Conservation (phyloP, 306 rosid species). For the Luffa acutangula region DNA sequence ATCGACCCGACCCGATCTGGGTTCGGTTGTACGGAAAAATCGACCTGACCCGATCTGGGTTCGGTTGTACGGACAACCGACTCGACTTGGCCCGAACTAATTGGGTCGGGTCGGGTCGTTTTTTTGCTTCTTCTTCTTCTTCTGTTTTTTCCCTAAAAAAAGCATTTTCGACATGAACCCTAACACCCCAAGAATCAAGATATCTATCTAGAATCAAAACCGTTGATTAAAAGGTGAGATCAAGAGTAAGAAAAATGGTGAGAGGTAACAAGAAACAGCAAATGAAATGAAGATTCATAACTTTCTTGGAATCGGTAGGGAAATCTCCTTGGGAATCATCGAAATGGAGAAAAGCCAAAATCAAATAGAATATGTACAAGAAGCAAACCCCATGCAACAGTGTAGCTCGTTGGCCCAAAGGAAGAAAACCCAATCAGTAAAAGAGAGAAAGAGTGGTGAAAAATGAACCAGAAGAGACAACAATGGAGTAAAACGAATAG, state of each 20-base stretch:
- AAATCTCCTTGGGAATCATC: slow-evolving; percentile 36
- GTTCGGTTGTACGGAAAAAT: too few species aligned
- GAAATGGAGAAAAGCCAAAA: slow-evolving; percentile 18
- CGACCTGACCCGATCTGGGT: too few species aligned
- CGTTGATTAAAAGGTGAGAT: background rate
- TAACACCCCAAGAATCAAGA: slow-evolving; percentile 9
- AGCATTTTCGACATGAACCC: slow-evolving; percentile 31
- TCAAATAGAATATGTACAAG: slow-evolving; percentile 14
- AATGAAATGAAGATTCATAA: slow-evolving; percentile 8
- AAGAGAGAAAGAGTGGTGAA: background rate
- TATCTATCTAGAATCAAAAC: background rate
- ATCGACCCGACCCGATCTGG: too few species aligned
- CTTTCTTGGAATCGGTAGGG: background rate
- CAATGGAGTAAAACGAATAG: background rate
- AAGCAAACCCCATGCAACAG: background rate
- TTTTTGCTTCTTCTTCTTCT: too few species aligned
- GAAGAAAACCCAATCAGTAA: slow-evolving; percentile 4
- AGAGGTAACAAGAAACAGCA: slow-evolving; percentile 4
- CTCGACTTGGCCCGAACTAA: too few species aligned
- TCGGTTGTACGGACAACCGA: too few species aligned
- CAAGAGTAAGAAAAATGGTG: background rate
- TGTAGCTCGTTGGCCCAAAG: background rate
- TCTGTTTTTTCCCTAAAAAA: too few species aligned
- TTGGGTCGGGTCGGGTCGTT: too few species aligned
- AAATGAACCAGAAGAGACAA: background rate